Base-by-base conservation (phyloP, 2,329 filamentous ascomycete genomes). In the Colletotrichum costaricense region DNA sequence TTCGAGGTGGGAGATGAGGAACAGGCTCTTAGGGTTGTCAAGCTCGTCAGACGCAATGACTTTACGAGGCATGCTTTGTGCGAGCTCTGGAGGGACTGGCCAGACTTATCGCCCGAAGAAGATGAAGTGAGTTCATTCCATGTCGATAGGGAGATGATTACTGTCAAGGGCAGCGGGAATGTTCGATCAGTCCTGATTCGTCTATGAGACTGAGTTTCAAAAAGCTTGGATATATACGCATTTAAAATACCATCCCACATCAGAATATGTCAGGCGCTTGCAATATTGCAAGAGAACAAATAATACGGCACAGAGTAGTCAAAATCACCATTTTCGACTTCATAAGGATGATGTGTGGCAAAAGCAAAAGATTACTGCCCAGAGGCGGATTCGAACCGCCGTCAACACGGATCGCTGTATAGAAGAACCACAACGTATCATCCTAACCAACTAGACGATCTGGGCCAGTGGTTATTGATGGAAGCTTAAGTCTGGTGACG, bases 51-150 rank as follows among this genome's bases (percentile, higher is more conserved):
- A 30, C 64, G 64, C 7, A 76, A 83, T 69, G n/a, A 64, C 72
- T 67, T 80, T 7, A 72, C 77, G 35, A 59, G 70, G 80, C 78
- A 68, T 26, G 80, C 83, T 3, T 78, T 80, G 3, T 80, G 92
- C 2, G 92, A 95, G 80, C 86, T 95, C 5, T 96, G 94, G 94
- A 84, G 92, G 68, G 94, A 96, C 79, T 89, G 87, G 81, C 91
- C 91, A 0, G 87, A 88, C 77, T 69, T 83, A 56, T 74, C 76
- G 14, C 76, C 82, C 0, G 75, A 75, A 0, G 79, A 80, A 5
- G 79, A 76, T 26, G 79, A 83, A 64, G 76, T 70, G 0, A 49
- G 62, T 11, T 67, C 64, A 1, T 72, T 83, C 14, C 19, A 35
- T 0, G 65, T 82, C n/a, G 66, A 71, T 73, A 75, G 75, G 59